Evolutionary conservation across 2,329 filamentous ascomycete species (phyloP).

Genomic region (Calonectria pteridis): DNA sequence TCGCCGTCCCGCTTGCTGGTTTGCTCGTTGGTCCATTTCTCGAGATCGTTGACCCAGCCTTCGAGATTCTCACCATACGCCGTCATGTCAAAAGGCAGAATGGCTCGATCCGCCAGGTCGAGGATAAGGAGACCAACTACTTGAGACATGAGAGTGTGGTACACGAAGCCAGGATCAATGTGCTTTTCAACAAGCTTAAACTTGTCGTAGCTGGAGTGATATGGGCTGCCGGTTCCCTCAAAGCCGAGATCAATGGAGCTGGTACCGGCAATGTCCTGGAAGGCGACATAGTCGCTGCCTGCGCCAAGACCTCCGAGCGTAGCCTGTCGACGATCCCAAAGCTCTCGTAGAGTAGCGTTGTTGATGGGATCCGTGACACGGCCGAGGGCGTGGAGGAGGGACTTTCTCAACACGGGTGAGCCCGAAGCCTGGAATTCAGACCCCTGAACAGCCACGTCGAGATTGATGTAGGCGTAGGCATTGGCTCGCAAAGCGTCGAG

Average conservation of each 20-base stretch:
- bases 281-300: conserved; percentile 87
- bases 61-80: conserved; percentile 75
- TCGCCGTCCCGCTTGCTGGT: conserved; percentile 50
- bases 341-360: conserved; percentile 78
- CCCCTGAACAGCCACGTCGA: conserved; percentile 86
- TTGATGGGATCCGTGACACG: conserved; percentile 78
- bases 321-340: conserved; percentile 78
- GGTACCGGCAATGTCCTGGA: conserved; percentile 90
- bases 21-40: conserved; percentile 66
- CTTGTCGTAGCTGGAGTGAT: conserved; percentile 89
- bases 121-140: conserved; percentile 86
- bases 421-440: conserved; percentile 80
- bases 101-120: conserved; percentile 83
- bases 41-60: conserved; percentile 75
- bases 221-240: conserved; percentile 73
- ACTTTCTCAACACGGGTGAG: conserved; percentile 81
- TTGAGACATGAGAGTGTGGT: conserved; percentile 84
- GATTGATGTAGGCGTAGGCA: conserved; percentile 90
- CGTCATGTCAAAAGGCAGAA: conserved; percentile 52
- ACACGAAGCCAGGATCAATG: conserved; percentile 85
- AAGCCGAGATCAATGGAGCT: conserved; percentile 91
- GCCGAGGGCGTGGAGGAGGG: conserved; percentile 79
- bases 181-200: conserved; percentile 86
- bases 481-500: conserved; percentile 78
- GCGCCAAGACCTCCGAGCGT: conserved; percentile 78